phyloP scores from a whole-genome alignment of 2,329 filamentous ascomycete species.

The Fusarium solani-melongenae region DNA sequence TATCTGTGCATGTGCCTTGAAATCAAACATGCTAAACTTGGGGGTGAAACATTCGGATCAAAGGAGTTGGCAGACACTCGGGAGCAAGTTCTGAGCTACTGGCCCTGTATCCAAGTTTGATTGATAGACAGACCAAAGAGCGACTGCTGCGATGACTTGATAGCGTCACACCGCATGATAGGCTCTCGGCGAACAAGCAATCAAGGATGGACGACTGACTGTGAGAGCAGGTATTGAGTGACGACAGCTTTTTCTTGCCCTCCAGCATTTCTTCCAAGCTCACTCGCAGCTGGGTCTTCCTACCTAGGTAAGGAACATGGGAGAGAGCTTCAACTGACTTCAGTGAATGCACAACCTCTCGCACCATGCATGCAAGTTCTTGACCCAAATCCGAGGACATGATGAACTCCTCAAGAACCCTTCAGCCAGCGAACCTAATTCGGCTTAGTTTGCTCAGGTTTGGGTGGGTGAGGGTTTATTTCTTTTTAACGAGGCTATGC shows the following conservation, averaged over 20 bases:
- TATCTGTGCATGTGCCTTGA: not conserved
- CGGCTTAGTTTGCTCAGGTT: constrained; percentile 6
- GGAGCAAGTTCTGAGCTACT: constrained; percentile 22
- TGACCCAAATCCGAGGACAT: not conserved
- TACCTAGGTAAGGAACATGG: not conserved
- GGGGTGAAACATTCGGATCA: not conserved
- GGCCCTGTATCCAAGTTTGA: constrained; percentile 17
- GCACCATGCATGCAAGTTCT: not conserved
- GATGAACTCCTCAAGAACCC: not conserved
- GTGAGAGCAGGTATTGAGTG: constrained; percentile 16
- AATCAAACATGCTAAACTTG: not conserved
- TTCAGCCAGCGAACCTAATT: constrained; percentile 7
- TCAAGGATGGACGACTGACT: constrained; percentile 12
- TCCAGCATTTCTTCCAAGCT: not conserved
- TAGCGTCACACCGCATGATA: constrained; percentile 41
- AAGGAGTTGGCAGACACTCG: not conserved
- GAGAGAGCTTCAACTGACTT: not conserved
- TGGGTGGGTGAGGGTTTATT: not conserved
- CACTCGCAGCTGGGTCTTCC: not conserved
- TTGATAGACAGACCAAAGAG: constrained; percentile 17
- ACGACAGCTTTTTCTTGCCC: constrained; percentile 16
- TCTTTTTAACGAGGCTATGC: constrained; percentile 16
- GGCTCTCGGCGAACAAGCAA: constrained; percentile 23
- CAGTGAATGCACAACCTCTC: not conserved
- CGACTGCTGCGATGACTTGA: constrained; percentile 4